Evolutionary conservation across 768 basidiomycete genomes (phyloP), one percentile per base, ranked within the genome.

Genomic region (Stropharia rugosoannulata): DNA sequence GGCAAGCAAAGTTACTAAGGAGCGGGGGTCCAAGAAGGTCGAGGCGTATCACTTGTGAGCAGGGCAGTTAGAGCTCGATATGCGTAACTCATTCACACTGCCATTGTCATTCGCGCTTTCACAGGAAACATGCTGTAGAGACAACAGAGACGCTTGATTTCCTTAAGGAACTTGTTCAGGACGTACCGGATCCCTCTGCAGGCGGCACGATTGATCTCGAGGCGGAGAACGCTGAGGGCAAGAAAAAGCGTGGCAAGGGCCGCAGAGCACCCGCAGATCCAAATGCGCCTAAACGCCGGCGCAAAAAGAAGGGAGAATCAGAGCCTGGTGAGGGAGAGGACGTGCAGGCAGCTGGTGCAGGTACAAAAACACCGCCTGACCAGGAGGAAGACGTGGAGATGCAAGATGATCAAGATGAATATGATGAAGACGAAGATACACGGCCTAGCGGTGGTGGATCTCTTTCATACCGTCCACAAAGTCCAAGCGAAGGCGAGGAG

Each of bases 11-110:
- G 89, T 97, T 50, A 90, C 95, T 0, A 58, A 77, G 1, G 81
- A 86, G 40, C 79, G 93, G 44, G 90, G 92, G 8, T 83, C 90
- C 4, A 94, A 89, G 76, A 92, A 93, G 67, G 85, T 98, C 46
- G 93, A 96, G 63, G 86, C 87, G 0, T 95, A 96, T 73, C 95
- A 97, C 72, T 71, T 98, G 95, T 96, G 62, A 60, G 93, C 86
- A 43, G n/a, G 42, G 50, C 38, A 43, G 10, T 40, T 27, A 43
- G 19, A 55, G 22, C 39, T 56, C 44, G 43, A 25, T 49, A 32
- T 42, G 18, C 46, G 1, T 54, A 18, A 15, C 32, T 13, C 18
- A 15, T 11, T 19, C 19, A 16, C 15, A 22, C 25, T 50, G 22
- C 43, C 51, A 48, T 18, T 50, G 2, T 44, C 15, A 29, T 18